These are phyloP conservation scores for Mycena belliarum DNA, from an alignment of 768 basidiomycete genomes.

Conservation along the genomic window DNA sequence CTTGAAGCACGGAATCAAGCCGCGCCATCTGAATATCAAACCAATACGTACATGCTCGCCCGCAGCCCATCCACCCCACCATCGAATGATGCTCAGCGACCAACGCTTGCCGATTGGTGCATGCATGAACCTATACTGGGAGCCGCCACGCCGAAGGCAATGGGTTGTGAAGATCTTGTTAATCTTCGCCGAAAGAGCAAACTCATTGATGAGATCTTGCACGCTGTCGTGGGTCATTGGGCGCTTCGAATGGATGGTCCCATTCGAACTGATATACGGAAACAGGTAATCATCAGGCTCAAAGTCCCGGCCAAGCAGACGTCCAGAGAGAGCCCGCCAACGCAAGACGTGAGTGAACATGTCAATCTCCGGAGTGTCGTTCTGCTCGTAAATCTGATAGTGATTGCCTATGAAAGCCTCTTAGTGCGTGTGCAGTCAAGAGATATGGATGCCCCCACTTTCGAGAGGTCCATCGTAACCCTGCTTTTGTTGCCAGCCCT, in stretches of 20 bases:
- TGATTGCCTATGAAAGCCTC: constrained; percentile 26
- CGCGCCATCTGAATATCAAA: not conserved
- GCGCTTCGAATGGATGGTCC: constrained; percentile 24
- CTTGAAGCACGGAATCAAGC: constrained; percentile 7
- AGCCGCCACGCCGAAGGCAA: constrained; percentile 37
- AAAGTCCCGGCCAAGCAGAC: constrained; percentile 25
- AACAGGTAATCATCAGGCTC: constrained; percentile 35
- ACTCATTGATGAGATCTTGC: constrained; percentile 31
- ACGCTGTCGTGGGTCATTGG: constrained; percentile 30
- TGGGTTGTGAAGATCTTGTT: constrained; percentile 34
- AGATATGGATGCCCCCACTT: not conserved
- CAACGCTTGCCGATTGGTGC: constrained; percentile 36
- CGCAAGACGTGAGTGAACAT: constrained; percentile 28
- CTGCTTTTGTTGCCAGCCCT: constrained; percentile 32
- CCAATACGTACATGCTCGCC: constrained; percentile 31
- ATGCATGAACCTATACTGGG: constrained; percentile 41
- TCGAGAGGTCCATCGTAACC: constrained; percentile 22
- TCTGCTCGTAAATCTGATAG: constrained; percentile 37
- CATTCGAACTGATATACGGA: constrained; percentile 30
- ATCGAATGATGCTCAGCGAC: constrained; percentile 34
- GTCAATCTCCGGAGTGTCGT: constrained; percentile 31
- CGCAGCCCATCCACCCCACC: constrained; percentile 47
- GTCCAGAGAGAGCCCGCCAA: constrained; percentile 26
- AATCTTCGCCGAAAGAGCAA: constrained; percentile 26
- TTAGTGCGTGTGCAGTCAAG: not conserved